Conservation (phyloP, 2,329 filamentous ascomycete genomes). For the Phaeosphaeriaceae sp. region DNA sequence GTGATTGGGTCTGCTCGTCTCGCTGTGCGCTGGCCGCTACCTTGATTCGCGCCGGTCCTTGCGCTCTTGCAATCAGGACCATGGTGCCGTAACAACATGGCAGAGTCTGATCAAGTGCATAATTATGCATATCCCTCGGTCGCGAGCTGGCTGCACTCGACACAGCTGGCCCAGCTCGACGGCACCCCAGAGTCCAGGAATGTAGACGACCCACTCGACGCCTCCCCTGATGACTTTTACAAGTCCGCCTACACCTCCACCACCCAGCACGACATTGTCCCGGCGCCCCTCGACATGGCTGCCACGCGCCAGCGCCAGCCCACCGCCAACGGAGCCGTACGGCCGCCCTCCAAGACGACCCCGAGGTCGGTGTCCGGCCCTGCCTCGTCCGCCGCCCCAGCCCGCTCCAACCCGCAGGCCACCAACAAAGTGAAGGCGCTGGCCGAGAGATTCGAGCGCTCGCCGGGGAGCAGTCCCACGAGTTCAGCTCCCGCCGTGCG, state of each 20-base stretch:
- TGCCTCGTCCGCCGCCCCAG: constrained; percentile 30
- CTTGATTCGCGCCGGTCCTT: constrained; percentile 36
- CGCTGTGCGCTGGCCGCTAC: constrained; percentile 18
- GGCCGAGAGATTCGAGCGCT: constrained; percentile 47
- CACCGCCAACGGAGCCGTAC: constrained; percentile 34
- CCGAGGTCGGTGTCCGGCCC: constrained; percentile 42
- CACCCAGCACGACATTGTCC: constrained; percentile 11
- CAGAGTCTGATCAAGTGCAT: constrained; percentile 40
- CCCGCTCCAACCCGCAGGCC: constrained; percentile 27
- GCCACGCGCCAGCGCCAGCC: constrained; percentile 38
- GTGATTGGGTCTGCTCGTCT: constrained; percentile 16
- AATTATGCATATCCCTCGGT: constrained; percentile 43
- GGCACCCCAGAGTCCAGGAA: constrained; percentile 9
- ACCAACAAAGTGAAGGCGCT: constrained; percentile 47
- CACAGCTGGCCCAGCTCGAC: constrained; percentile 37
- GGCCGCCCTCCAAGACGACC: constrained; percentile 31
- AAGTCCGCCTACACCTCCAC: constrained; percentile 29
- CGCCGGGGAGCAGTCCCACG: constrained; percentile 33
- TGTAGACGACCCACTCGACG: constrained; percentile 26
- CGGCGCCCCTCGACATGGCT: constrained; percentile 7
- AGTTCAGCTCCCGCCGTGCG: constrained; percentile 27
- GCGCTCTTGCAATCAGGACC: constrained; percentile 30
- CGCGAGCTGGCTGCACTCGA: constrained; percentile 46
- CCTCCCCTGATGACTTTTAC: constrained; percentile 43
- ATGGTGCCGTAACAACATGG: constrained; percentile 42